Base-by-base conservation (phyloP, 2,329 filamentous ascomycete species). In the Pyrenophora teres region DNA sequence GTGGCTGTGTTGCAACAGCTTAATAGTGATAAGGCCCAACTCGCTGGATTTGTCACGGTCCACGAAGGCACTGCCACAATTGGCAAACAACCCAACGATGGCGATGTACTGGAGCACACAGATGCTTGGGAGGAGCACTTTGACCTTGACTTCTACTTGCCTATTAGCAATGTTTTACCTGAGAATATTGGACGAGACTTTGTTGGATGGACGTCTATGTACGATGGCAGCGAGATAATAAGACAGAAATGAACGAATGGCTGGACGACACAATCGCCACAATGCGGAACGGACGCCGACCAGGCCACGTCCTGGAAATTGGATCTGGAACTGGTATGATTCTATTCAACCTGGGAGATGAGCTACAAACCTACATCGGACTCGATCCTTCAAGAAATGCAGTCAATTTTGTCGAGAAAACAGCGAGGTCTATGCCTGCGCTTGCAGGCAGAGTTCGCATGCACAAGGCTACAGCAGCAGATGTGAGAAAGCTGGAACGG, bases 151-250 rank as follows among this genome's bases (percentile, higher is more conserved):
- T 18, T 31, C 6, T 51, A 47, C 31, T 16, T 19, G 4, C 18
- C 21, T 6, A 46, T 51, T n/a, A 13, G 16, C 3, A 23, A 39
- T 23, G 18, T 54, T 3, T n/a, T 6, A 15, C 30, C 36, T 19
- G 39, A 49, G 18, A 30, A 27, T 2, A 40, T 56, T 33, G 53
- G 53, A 2, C 35, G 50, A 39, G 49, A 53, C 37, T 56, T 56
- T 36, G 32, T 50, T 25, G 37, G 50, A 2, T 56, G 53, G 50
- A 56, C 45, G 1, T 53, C 53, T 3, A 57, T 54, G 54, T 54
- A 44, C 19, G 54, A 57, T 49, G 51, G 47, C 6, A 43, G 4
- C 9, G 39, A 32, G 4, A 57, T 4, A 30, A 44, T 16, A 57
- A 43, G 40, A 16, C 2, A 1, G 54, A 55, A 18, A 57, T 57